phyloP scores from a whole-genome alignment of 805 yeast species.

The Candida boidinii region DNA sequence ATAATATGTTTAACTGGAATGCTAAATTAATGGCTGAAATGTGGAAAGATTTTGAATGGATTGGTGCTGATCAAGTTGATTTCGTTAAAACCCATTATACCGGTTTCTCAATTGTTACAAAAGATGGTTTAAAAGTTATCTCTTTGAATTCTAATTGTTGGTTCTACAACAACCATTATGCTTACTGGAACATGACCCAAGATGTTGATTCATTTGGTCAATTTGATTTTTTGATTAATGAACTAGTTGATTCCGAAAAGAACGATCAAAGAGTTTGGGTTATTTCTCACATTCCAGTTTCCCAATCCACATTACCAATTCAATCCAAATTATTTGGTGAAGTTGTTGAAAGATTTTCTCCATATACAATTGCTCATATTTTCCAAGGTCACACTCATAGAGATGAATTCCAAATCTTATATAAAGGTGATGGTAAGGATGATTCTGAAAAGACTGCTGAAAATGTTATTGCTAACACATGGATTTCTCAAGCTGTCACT shows the following conservation, averaged over 20 bases:
- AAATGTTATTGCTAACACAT: conserved; percentile 46
- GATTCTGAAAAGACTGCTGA: conserved; percentile 29
- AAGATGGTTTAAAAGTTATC: conserved; percentile 49
- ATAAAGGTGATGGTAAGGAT: conserved; percentile 27
- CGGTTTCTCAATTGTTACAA: conserved; percentile 50
- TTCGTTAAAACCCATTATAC: conserved; percentile 43
- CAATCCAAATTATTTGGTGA: conserved; percentile 47
- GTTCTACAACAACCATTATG: conserved; percentile 55
- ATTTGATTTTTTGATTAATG: conserved; percentile 51
- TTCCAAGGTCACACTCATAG: conserved; percentile 68
- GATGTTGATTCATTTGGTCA: conserved; percentile 58
- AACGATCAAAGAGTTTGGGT: conserved; percentile 65
- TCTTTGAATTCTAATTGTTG: conserved; percentile 61
- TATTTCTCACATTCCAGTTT: conserved; percentile 57
- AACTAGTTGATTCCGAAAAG: conserved; percentile 50
- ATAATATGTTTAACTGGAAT: conserved; percentile 33
- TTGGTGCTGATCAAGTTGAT: conserved; percentile 23
- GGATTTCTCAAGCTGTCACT: conserved; percentile 61
- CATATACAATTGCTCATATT: conserved; percentile 57
- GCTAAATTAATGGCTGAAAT: conserved; percentile 38
- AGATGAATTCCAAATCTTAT: conserved; percentile 58
- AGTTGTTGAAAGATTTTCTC: conserved; percentile 59
- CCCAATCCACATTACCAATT: conserved; percentile 54
- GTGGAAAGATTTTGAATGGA: conserved; percentile 41
- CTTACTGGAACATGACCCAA: conserved; percentile 36